Evolutionary conservation across 2,329 filamentous ascomycete species (phyloP).

Genomic region (Calonectria leucothoes): DNA sequence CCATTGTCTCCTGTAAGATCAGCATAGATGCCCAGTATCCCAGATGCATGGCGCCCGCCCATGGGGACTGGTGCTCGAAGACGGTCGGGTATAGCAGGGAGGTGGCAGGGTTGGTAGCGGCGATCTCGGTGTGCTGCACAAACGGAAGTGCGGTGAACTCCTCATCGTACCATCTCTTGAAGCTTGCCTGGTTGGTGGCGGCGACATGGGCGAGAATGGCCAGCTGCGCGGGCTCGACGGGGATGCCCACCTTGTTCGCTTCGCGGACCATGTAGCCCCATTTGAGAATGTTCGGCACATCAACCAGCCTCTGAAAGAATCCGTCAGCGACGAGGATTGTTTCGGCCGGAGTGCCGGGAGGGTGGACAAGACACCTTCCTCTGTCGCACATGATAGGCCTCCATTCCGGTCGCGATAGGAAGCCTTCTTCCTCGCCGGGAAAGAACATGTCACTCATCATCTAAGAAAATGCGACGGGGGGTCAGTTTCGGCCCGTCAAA

Average conservation of each 20-base stretch:
- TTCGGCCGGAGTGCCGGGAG: conserved; percentile 32
- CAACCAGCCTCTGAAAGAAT: conserved; percentile 49
- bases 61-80: conserved; percentile 45
- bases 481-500: conserved; percentile 36
- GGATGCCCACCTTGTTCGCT: conserved; percentile 41
- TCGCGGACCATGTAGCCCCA: conserved; percentile 47
- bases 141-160: conserved; percentile 38
- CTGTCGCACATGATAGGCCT: conserved; percentile 45
- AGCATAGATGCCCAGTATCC: conserved; percentile 53
- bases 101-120: conserved; percentile 41
- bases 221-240: conserved; percentile 44
- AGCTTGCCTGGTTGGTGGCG: conserved; percentile 42
- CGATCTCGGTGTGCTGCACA: conserved; percentile 40
- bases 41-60: conserved; percentile 50
- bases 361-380: conserved; percentile 41
- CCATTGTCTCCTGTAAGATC: conserved; percentile 53
- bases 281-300: conserved; percentile 48
- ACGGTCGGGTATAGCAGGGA: conserved; percentile 47
- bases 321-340: conserved; percentile 44
- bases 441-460: conserved; percentile 54
- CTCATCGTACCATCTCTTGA: conserved; percentile 47
- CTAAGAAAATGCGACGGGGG: conserved; percentile 38
- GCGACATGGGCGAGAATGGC: conserved; percentile 44
- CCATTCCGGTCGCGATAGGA: conserved; percentile 51
- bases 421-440: conserved; percentile 48